Evolutionary conservation across 495 filamentous ascomycete genomes (phyloP), one percentile per base, ranked within the genome.

Genomic region (Podospora sp.): DNA sequence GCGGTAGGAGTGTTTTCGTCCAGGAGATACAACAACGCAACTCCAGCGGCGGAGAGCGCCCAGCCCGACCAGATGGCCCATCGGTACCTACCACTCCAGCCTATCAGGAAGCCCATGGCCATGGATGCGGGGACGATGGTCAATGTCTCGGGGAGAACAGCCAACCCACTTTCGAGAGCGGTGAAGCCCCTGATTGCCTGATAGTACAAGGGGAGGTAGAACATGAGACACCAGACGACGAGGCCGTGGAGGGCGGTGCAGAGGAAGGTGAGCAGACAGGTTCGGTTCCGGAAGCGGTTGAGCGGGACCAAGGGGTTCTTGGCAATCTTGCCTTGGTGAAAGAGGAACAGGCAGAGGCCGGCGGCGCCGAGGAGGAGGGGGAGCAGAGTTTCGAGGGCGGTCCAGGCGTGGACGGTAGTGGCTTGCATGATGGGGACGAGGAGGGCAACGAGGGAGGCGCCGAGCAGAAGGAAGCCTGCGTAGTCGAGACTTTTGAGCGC

Each of bases 121-220:
- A 83, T 70, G 3, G 78, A 76, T 6, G 81, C 79, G 11, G 81
- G 78, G 14, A 81, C 71, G 0, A 83, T 75, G 0, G 84, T 78
- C 20, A 78, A 77, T 12, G 85, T 86, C 62, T 82, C 77, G 0
- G 87, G 86, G 60, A 91, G 80, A 6, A 90, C 67, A 1, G 85
- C 80, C 6, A 91, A 74, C 4, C 90, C 89, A 1, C 86, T 76
- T n/a, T 87, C 70, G 40, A 87, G 84, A 0, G 85, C 78, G 1
- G 81, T 76, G 63, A 85, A 80, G 29, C 79, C 81, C 69, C 88
- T 86, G 36, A 89, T 83, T 14, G 84, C 86, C 69, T 89, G 81
- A 63, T 87, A 89, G 76, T 90, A 92, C 1, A 92, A 74, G 0
- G 89, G 83, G 29, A 89, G 71, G 52, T 88, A 91, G 68, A 91